Conservation (phyloP, 2,329 filamentous ascomycete genomes). For the Diaporthe citriasiana region DNA sequence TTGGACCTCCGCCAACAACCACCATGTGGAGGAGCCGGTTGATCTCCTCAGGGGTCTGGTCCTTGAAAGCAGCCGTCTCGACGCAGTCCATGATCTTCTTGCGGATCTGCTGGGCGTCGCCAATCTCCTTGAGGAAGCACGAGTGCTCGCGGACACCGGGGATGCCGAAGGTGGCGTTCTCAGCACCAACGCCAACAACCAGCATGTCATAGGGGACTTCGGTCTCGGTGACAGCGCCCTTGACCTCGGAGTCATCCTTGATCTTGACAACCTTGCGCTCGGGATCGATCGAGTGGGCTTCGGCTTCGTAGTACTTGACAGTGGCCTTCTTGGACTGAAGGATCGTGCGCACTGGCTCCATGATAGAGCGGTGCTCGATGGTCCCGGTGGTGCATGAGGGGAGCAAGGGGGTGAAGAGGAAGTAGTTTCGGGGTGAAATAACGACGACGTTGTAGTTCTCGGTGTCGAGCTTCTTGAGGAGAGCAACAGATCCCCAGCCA, state of each 20-base stretch:
- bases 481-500: slow-evolving; percentile 94
- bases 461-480: slow-evolving; percentile 98
- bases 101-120: slow-evolving; percentile 94
- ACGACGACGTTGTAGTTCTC: slow-evolving; percentile 99
- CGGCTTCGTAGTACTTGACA: slow-evolving; percentile 98
- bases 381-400: slow-evolving; percentile 97
- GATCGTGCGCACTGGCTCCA: slow-evolving; percentile 98
- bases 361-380: slow-evolving; percentile 99
- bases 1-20: slow-evolving; percentile 92
- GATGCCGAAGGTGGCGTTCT: slow-evolving; percentile 99
- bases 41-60: slow-evolving; percentile 87
- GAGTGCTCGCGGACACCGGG: slow-evolving; percentile 95
- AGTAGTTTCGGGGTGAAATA: slow-evolving; percentile 98
- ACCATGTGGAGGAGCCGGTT: slow-evolving; percentile 99
- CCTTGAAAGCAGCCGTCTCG: slow-evolving; percentile 98
- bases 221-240: slow-evolving; percentile 84
- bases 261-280: slow-evolving; percentile 91
- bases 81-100: slow-evolving; percentile 99
- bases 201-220: slow-evolving; percentile 99
- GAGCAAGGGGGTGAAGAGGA: slow-evolving; percentile 97
- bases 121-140: slow-evolving; percentile 98
- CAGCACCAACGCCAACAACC: slow-evolving; percentile 95
- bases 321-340: slow-evolving; percentile 93
- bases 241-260: slow-evolving; percentile 92
- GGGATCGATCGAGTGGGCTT: slow-evolving; percentile 94